Base-by-base conservation (phyloP, 2,329 filamentous ascomycete genomes). In the Macroventuria anomochaeta region DNA sequence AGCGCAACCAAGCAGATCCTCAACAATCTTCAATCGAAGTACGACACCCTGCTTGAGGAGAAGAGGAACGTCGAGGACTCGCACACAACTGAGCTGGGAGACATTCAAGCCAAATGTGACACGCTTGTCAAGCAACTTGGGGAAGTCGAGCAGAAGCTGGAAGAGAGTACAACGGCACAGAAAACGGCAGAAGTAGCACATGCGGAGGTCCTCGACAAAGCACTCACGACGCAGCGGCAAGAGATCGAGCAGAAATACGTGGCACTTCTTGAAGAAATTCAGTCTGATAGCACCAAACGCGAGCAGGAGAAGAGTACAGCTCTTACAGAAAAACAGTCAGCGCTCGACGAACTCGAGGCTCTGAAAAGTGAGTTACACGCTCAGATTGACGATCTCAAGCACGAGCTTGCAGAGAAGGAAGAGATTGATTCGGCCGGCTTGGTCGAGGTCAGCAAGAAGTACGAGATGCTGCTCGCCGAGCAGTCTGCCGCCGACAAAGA, bases 171-270 rank as follows among this genome's bases (percentile, higher is more conserved):
- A 12, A 55, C 59, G 7, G 59, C 67, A 36, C 63, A 63, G 7
- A 34, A 54, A 4, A 53, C 58, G 12, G 46, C 57, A 7, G 50
- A 71, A 37, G 62, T 67, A 28, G 39, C 49, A 7, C 68, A 73
- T 23, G 38, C 51, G 11, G 63, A 65, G 29, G 64, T 61, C 10
- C 59, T 73, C 23, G 59, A 65, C 3, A 44, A 34, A 10, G 51
- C 39, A 2, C n/a, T 55, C 6, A 34, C 50, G 11, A 32, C 59
- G 3, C 68, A 67, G 37, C 61, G 61, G 36, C 55, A 53, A 1
- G 68, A 73, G 26, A 63, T 73, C 5, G 70, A 72, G 46, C 57
- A 68, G 18, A 72, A 70, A 26, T 71, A 65, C 21, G 63, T 60
- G 12, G 63, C 54, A 6, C 44, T 73, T 2, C 53, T 74, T 1